Conservation (phyloP, 371 early-diverging fungal species). For the Gilbertella persicaria region DNA sequence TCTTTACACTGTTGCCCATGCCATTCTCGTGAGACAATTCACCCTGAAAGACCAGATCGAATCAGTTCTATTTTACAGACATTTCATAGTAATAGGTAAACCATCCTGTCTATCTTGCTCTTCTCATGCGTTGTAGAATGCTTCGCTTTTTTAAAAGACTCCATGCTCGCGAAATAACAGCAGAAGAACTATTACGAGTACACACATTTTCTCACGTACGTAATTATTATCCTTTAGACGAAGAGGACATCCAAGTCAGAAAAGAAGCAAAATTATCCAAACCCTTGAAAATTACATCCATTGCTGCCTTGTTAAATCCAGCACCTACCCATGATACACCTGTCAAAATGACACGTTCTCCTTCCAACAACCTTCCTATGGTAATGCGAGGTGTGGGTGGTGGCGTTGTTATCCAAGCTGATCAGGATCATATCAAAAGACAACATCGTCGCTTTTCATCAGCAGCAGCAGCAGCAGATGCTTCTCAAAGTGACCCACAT, state of each 20-base stretch:
- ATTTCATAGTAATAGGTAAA: constrained; percentile 43
- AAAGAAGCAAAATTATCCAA: constrained; percentile 14
- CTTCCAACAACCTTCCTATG: not conserved
- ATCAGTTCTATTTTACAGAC: constrained; percentile 43
- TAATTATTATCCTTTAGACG: constrained; percentile 47
- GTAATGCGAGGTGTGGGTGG: constrained; percentile 41
- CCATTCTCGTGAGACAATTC: constrained; percentile 55
- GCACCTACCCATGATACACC: constrained; percentile 6
- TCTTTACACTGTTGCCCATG: constrained; percentile 61
- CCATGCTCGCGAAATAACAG: constrained; percentile 53
- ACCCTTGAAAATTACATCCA: constrained; percentile 36
- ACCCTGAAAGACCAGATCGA: constrained; percentile 68
- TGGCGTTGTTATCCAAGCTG: constrained; percentile 31
- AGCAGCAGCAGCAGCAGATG: constrained; percentile 30
- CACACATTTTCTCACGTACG: constrained; percentile 58
- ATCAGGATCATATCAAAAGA: constrained; percentile 27
- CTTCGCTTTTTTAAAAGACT: constrained; percentile 54
- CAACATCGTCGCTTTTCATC: constrained; percentile 42
- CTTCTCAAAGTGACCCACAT: constrained; percentile 19
- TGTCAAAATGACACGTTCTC: not conserved
- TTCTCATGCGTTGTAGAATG: constrained; percentile 26
- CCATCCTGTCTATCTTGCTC: not conserved
- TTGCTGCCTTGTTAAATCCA: constrained; percentile 39
- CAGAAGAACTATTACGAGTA: constrained; percentile 52
- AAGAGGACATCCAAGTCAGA: constrained; percentile 7